Conservation (phyloP, 805 yeast species). For the Teunomyces panamensis region DNA sequence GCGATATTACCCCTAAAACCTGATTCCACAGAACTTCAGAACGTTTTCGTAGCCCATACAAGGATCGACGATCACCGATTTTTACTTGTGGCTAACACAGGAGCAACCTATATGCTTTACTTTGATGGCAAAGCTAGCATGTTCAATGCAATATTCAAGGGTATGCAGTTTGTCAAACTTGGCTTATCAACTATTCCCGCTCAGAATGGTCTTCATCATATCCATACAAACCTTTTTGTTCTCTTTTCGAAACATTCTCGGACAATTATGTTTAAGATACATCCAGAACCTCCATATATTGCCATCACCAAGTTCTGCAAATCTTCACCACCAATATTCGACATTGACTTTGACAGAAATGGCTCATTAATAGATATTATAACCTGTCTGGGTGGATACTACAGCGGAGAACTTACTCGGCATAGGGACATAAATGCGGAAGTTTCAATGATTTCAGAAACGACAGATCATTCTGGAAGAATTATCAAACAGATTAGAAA, state of each 20-base stretch:
- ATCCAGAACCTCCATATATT: conserved; percentile 24
- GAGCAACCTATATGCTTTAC: conserved; percentile 25
- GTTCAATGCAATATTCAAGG: conserved; percentile 4
- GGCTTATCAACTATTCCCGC: conserved; percentile 31
- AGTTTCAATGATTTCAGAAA: too few species aligned
- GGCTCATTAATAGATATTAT: conserved; percentile 11
- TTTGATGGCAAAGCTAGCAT: conserved; percentile 8
- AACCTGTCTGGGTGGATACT: conserved; percentile 34
- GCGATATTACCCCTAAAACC: background rate
- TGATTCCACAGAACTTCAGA: background rate
- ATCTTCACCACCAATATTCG: conserved; percentile 33
- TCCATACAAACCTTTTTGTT: conserved; percentile 24
- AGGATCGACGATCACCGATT: conserved; percentile 27
- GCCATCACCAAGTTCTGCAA: conserved; percentile 17
- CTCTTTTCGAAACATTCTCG: conserved; percentile 30
- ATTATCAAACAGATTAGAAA: background rate
- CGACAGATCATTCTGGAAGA: background rate
- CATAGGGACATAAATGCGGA: background rate
- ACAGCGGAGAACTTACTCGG: conserved; percentile 27
- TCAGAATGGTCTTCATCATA: conserved; percentile 19
- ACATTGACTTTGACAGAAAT: conserved; percentile 12
- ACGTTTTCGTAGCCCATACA: conserved; percentile 9
- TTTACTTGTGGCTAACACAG: conserved; percentile 26
- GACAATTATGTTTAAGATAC: conserved; percentile 27
- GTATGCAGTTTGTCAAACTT: conserved; percentile 20